A percentile compares a stretch with the other conserved stretches of the same genome.
Conservation (phyloP, 208 protist species). For the Giardia duodenalis region DNA sequence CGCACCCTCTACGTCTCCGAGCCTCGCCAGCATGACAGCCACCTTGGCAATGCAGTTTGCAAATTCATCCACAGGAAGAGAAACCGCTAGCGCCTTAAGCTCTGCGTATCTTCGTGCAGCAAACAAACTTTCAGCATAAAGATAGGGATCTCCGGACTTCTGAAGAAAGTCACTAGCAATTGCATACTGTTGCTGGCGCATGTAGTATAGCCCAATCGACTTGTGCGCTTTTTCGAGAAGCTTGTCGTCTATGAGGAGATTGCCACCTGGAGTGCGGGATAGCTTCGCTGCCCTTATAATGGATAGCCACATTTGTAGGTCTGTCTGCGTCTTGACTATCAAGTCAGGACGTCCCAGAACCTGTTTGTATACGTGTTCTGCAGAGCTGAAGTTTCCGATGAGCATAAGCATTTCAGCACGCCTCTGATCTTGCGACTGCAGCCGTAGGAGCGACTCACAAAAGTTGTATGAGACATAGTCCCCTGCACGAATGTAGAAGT, state of each 20-base stretch:
- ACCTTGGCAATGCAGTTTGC: background rate
- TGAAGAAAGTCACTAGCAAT: background rate
- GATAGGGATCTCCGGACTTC: background rate
- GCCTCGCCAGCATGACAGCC: background rate
- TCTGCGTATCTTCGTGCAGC: background rate
- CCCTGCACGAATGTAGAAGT: background rate
- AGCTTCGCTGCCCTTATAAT: background rate
- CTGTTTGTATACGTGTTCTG: background rate
- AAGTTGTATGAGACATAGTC: slow-evolving; percentile 28
- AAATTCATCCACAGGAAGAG: background rate
- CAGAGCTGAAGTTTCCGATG: background rate
- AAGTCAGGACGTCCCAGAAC: slow-evolving; percentile 9
- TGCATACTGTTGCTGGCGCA: background rate
- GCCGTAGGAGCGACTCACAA: background rate
- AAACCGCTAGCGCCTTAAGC: background rate
- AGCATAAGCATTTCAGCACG: background rate
- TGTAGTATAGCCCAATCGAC: background rate
- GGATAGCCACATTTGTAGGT: background rate
- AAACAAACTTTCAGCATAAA: background rate
- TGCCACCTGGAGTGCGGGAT: background rate
- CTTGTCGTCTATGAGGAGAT: background rate
- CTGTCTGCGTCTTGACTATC: background rate
- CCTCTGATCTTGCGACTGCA: background rate
- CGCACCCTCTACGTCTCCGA: slow-evolving; percentile 25
- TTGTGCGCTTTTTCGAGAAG: background rate